Conservation (phyloP, 2,329 filamentous ascomycete species). For the Calonectria leucothoes region DNA sequence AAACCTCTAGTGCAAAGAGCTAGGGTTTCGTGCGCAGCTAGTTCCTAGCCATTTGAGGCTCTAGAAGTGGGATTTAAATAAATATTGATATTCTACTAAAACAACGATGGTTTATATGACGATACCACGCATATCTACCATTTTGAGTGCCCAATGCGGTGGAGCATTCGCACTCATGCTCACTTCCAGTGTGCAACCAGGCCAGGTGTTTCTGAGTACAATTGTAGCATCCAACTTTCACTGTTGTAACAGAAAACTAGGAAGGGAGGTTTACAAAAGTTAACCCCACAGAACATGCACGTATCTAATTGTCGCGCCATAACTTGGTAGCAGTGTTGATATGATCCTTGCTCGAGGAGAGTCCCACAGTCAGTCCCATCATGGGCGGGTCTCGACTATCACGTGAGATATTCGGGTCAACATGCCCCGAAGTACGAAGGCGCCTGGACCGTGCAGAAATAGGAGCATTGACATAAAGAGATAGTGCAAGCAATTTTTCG, state of each 20-base stretch:
- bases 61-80: too few relatives aligned
- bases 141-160: too few relatives aligned
- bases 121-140: too few relatives aligned
- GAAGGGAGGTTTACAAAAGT: background rate
- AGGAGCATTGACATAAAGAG: background rate
- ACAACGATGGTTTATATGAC: too few relatives aligned
- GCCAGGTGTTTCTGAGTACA: too few relatives aligned
- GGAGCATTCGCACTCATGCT: too few relatives aligned
- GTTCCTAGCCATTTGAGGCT: too few relatives aligned
- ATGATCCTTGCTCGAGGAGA: background rate
- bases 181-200: too few relatives aligned
- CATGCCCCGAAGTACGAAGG: background rate
- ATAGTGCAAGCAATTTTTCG: background rate
- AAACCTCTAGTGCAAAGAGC: too few relatives aligned
- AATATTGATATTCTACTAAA: too few relatives aligned
- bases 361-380: background rate
- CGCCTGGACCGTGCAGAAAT: background rate
- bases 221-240: background rate
- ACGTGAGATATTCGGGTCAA: background rate
- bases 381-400: background rate
- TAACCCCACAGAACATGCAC: background rate
- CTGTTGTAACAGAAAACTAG: background rate
- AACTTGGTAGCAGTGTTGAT: background rate
- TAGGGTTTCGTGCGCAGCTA: too few relatives aligned
- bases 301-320: background rate